Evolutionary conservation across 2,329 filamentous ascomycete genomes (phyloP).

Genomic region (Colletotrichum noveboracense): DNA sequence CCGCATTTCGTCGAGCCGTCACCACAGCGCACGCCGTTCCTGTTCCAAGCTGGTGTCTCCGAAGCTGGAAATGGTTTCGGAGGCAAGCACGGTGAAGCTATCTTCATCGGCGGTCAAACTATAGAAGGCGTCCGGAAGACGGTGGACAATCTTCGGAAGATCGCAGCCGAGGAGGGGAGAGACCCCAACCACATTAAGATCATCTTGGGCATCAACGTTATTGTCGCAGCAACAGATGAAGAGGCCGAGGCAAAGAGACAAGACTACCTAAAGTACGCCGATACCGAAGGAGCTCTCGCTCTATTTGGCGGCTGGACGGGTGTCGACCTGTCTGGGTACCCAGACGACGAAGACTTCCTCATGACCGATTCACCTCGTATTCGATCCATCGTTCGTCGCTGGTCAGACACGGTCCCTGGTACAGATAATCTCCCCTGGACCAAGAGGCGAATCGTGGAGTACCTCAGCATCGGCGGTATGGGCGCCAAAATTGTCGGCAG

Average conservation of each 20-base stretch:
- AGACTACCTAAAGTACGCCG: slow-evolving; percentile 45
- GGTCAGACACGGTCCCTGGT: slow-evolving; percentile 18
- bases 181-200: slow-evolving; percentile 45
- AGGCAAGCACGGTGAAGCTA: slow-evolving; percentile 26
- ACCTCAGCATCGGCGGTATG: slow-evolving; percentile 54
- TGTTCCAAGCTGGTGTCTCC: slow-evolving; percentile 57
- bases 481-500: slow-evolving; percentile 53
- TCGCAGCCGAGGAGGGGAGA: slow-evolving; percentile 41
- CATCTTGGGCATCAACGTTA: slow-evolving; percentile 45
- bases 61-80: neutral
- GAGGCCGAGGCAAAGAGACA: slow-evolving; percentile 46
- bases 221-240: slow-evolving; percentile 49
- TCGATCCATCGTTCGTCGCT: slow-evolving; percentile 28
- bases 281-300: slow-evolving; percentile 46
- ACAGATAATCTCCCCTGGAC: slow-evolving; percentile 50
- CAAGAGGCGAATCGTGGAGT: slow-evolving; percentile 60
- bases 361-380: slow-evolving; percentile 45
- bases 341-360: slow-evolving; percentile 49
- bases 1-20: slow-evolving; percentile 66
- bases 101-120: slow-evolving; percentile 50
- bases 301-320: slow-evolving; percentile 53
- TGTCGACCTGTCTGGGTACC: slow-evolving; percentile 44
- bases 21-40: slow-evolving; percentile 67
- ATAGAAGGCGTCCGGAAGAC: slow-evolving; percentile 43
- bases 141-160: slow-evolving; percentile 44